Evolutionary conservation across 2,329 filamentous ascomycete genomes (phyloP).

Genomic region (Colletotrichum sidae): DNA sequence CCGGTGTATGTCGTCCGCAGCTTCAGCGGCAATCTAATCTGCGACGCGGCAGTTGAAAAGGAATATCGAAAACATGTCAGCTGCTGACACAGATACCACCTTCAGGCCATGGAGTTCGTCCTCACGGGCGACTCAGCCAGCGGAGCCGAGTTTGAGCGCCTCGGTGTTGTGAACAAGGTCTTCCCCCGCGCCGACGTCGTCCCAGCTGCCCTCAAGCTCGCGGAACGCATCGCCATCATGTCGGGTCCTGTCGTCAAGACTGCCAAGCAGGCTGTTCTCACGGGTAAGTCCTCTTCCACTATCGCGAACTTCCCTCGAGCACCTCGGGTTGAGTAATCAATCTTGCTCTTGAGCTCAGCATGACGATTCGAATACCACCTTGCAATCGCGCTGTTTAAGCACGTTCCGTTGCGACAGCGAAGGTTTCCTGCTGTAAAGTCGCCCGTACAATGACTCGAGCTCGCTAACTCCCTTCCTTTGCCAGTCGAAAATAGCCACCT

Average conservation of each 20-base stretch:
- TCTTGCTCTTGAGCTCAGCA: too few species aligned
- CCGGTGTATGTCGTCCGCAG: too few species aligned
- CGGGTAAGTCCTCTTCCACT: slow-evolving; percentile 45
- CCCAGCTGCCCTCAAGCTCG: slow-evolving; percentile 50
- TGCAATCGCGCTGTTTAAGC: too few species aligned
- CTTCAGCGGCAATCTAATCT: too few species aligned
- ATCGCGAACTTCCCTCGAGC: background rate
- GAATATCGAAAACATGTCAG: too few species aligned
- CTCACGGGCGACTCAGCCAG: slow-evolving; percentile 53
- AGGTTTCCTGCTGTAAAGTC: too few species aligned
- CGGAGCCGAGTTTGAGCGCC: slow-evolving; percentile 51
- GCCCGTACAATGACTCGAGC: too few species aligned
- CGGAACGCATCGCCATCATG: slow-evolving; percentile 52
- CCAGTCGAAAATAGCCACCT: slow-evolving; percentile 55
- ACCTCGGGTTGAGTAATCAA: too few species aligned
- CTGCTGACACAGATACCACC: slow-evolving; percentile 15
- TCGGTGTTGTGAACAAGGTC: slow-evolving; percentile 52
- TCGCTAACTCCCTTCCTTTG: slow-evolving; percentile 36
- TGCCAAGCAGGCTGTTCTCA: slow-evolving; percentile 57
- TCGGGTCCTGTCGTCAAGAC: slow-evolving; percentile 53
- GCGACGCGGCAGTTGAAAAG: too few species aligned
- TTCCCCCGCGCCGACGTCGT: slow-evolving; percentile 50
- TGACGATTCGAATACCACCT: too few species aligned
- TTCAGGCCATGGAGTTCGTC: slow-evolving; percentile 58
- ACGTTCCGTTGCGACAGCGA: too few species aligned